Base-by-base conservation (phyloP, 225 moss, liverwort and hornwort genomes). In the Polytrichum formosum region DNA sequence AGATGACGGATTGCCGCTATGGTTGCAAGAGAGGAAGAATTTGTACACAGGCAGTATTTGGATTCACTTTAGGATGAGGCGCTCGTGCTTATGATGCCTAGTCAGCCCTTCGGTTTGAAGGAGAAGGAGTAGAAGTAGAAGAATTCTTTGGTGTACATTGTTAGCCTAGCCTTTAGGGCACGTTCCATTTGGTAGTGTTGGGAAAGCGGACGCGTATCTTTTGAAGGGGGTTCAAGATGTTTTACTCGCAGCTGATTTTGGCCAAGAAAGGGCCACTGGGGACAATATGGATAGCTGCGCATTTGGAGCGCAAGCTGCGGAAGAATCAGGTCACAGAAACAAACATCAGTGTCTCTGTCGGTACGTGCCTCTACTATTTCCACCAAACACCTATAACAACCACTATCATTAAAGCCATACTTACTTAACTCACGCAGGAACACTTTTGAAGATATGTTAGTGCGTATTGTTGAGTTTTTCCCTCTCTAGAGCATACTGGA, bases 251-350 rank as follows among this genome's bases (percentile, higher is more conserved):
- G 82, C 87, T 98, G 78, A 98, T 98, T 72, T 81, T 98, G 82
- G 98, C 98, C 67, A 98, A 98, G 78, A 98, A 98, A 78, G 98
- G 98, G 66, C 98, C 98, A 26, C 74, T 98, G 80, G 98, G 98
- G 71, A 98, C 98, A 53, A 98, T 94, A 92, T 98, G 98, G 98
- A 98, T 98, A 72, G 98, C 98, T 71, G 98, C 98, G 65, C 98
- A 98, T 76, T 79, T 98, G 92, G 98, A 98, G 85, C 92, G 98
- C 63, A 98, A 98, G 91, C 90, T 98, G 27, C 91, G 98, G 69
- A 98, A 98, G 84, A 98, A 98, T 85, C 98, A 98, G 77, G 94
- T 98, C 18, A 92, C 98, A 2, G 98, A 98, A 81, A 98, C 98
- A 21, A 98, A 98, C 37, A 98, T 98, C 87, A 92, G 92, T 61